Conservation (phyloP, 805 yeast genomes). For the Hagleromyces aurorensis region DNA sequence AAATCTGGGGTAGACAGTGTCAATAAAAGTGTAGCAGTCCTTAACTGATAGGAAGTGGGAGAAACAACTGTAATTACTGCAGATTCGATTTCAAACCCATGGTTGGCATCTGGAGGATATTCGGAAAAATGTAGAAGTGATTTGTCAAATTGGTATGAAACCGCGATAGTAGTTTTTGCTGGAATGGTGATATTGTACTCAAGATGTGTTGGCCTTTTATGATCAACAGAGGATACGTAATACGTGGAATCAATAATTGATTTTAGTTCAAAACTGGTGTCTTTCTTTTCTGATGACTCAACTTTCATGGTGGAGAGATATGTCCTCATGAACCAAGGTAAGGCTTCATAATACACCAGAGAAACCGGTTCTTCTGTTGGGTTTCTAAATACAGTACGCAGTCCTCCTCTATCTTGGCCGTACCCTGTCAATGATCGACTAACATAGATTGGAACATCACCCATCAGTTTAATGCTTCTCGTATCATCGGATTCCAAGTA, state of each 20-base stretch:
- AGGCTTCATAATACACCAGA: conserved; percentile 64
- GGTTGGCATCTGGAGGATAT: conserved; percentile 99
- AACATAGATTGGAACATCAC: conserved; percentile 56
- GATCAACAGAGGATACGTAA: conserved; percentile 72
- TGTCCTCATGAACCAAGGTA: conserved; percentile 90
- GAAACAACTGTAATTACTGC: conserved; percentile 61
- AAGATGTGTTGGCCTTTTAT: conserved; percentile 73
- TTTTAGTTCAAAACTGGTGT: conserved; percentile 16
- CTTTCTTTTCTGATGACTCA: conserved; percentile 20
- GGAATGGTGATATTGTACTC: conserved; percentile 66
- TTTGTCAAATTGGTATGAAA: conserved; percentile 80
- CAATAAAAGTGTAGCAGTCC: conserved; percentile 82
- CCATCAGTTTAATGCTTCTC: conserved; percentile 32
- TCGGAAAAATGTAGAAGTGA: conserved; percentile 77
- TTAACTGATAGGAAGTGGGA: conserved; percentile 40
- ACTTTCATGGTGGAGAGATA: conserved; percentile 63
- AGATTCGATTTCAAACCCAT: conserved; percentile 92
- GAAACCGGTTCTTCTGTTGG: conserved; percentile 43
- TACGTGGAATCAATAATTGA: conserved; percentile 43
- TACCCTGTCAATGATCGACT: conserved; percentile 87
- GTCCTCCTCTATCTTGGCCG: conserved; percentile 86
- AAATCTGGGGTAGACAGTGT: conserved; percentile 95
- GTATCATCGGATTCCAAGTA: conserved; percentile 38
- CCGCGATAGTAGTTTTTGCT: conserved; percentile 46
- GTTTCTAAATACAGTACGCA: conserved; percentile 71